Conservation (phyloP, 2,329 filamentous ascomycete genomes). For the Claviceps monticola region DNA sequence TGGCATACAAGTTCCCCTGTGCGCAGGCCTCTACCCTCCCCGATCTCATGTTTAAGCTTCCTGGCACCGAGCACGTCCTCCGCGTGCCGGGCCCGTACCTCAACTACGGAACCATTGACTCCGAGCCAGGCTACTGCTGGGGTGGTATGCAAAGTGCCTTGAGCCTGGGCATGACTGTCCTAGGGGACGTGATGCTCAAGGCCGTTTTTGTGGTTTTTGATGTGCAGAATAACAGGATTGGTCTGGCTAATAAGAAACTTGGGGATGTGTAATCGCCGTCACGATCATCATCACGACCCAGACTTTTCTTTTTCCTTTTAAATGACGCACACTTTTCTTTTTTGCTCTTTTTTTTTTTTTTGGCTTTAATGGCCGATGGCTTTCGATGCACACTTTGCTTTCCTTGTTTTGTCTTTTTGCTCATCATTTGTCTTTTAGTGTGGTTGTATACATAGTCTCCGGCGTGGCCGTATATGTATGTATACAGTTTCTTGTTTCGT, state of each 20-base stretch:
- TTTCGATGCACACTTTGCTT: neutral
- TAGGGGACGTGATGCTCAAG: slow-evolving; percentile 73
- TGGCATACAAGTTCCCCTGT: slow-evolving; percentile 46
- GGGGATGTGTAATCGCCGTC: slow-evolving; percentile 7
- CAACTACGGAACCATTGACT: slow-evolving; percentile 36
- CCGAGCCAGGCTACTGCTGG: slow-evolving; percentile 46
- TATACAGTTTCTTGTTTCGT: too few relatives aligned
- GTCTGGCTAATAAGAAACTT: slow-evolving; percentile 31
- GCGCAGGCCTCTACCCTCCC: slow-evolving; percentile 38
- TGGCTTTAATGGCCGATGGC: too few relatives aligned
- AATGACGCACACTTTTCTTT: neutral
- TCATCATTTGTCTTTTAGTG: too few relatives aligned
- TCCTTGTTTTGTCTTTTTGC: neutral
- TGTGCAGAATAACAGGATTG: slow-evolving; percentile 23
- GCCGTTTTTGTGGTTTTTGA: slow-evolving; percentile 63
- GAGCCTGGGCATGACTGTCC: slow-evolving; percentile 42
- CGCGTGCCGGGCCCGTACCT: slow-evolving; percentile 41
- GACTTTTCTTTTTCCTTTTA: neutral
- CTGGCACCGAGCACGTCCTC: slow-evolving; percentile 32
- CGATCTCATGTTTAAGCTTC: slow-evolving; percentile 40
- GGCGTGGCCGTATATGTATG: too few relatives aligned
- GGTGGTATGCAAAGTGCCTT: slow-evolving; percentile 56
- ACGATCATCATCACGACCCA: neutral
- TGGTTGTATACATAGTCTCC: too few relatives aligned
- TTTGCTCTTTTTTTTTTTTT: neutral